phyloP scores from a whole-genome alignment of 225 moss, liverwort and hornwort genomes.

The Pseudoscleropodium purum region DNA sequence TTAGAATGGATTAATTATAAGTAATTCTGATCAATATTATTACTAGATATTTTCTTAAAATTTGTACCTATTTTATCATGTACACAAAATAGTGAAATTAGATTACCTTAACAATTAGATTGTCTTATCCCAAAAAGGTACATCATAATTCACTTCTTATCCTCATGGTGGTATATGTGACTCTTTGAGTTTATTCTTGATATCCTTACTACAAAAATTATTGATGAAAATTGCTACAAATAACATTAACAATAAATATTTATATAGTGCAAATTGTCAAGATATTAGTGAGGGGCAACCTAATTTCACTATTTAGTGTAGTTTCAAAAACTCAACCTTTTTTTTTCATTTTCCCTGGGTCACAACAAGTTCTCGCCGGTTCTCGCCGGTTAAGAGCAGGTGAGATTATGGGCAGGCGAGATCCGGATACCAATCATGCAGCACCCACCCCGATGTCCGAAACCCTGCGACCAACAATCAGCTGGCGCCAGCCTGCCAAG shows the following conservation, averaged over 20 bases:
- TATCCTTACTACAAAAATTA: neutral
- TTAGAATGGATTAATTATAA: rapidly evolving
- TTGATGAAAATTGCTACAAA: neutral
- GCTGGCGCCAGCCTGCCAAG: neutral
- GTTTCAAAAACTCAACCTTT: neutral
- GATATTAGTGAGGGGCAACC: neutral
- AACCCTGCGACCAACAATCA: neutral
- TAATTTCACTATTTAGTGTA: neutral
- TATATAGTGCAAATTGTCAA: neutral
- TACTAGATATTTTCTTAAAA: neutral
- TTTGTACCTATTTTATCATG: rapidly evolving
- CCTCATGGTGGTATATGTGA: rapidly evolving
- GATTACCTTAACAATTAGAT: neutral
- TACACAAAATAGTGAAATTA: neutral
- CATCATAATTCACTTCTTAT: neutral
- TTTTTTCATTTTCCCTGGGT: neutral
- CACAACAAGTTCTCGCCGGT: neutral
- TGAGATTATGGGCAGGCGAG: neutral
- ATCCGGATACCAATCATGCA: neutral
- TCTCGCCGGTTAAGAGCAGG: too few species aligned
- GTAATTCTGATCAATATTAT: too few species aligned
- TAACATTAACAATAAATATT: neutral
- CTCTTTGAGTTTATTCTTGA: neutral
- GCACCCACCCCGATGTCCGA: neutral
- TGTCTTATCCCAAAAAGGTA: neutral